Conservation (phyloP, 148 eudicot genomes). For the Camellia sinensis region DNA sequence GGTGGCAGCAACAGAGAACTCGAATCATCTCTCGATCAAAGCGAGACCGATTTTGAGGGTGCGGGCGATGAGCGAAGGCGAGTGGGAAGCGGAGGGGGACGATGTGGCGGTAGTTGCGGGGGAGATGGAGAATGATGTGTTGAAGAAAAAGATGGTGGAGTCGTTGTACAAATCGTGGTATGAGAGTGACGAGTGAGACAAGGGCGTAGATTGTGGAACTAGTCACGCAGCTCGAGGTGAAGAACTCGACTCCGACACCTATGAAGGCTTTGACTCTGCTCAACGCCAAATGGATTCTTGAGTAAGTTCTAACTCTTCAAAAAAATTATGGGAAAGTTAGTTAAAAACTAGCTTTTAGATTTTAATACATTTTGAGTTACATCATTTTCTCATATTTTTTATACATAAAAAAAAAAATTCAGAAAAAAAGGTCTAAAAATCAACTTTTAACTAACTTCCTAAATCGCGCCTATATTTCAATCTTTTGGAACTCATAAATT, state of each 20-base stretch:
- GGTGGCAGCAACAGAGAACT: background rate
- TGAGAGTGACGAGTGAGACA: constrained; percentile 63
- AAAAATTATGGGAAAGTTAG: no score
- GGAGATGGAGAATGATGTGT: constrained; percentile 33
- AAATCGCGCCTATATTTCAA: no score
- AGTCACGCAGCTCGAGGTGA: constrained; percentile 66
- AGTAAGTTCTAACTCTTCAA: constrained; percentile 32
- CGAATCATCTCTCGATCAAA: background rate
- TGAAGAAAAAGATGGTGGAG: constrained; percentile 60
- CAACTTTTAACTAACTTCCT: no score
- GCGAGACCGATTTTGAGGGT: constrained; percentile 6
- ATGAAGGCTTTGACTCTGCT: constrained; percentile 71
- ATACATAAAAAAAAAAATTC: no score
- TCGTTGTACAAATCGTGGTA: constrained; percentile 70
- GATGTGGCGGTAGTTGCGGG: constrained; percentile 35
- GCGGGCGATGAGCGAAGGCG: constrained; percentile 32
- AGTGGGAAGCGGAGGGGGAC: constrained; percentile 27
- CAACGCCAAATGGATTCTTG: constrained; percentile 87
- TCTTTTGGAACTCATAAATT: no score
- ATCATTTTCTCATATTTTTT: no score
- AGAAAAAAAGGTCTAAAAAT: no score
- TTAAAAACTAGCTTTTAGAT: no score
- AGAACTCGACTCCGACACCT: constrained; percentile 77
- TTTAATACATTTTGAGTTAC: no score
- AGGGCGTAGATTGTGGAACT: constrained; percentile 77